Conservation (phyloP, 192 early-diverging fungal genomes). For the Phlyctochytrium planicorne region DNA sequence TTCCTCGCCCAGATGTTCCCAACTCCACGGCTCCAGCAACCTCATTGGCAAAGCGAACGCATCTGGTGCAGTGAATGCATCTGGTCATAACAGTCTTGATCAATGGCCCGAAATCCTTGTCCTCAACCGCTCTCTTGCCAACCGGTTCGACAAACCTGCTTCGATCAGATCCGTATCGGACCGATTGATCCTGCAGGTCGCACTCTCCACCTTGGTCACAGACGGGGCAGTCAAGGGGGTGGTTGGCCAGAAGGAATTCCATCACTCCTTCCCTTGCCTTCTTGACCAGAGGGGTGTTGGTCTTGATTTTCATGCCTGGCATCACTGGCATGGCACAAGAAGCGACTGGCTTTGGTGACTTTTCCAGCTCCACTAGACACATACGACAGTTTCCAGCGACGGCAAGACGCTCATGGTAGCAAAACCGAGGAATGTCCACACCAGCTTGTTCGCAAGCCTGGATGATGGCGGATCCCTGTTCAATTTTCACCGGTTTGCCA, state of each 20-base stretch:
- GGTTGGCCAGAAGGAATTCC: conserved; percentile 92
- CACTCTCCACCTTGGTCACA: conserved; percentile 99
- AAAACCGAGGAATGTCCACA: conserved; percentile 80
- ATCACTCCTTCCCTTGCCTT: conserved; percentile 82
- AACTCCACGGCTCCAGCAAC: conserved; percentile 94
- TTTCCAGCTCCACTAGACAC: conserved; percentile 98
- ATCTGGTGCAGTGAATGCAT: conserved; percentile 99
- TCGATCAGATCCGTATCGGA: conserved; percentile 94
- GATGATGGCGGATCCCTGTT: conserved; percentile 91
- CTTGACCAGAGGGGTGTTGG: conserved; percentile 89
- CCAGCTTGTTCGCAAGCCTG: conserved; percentile 97
- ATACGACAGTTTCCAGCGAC: conserved; percentile 99
- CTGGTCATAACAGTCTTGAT: conserved; percentile 96
- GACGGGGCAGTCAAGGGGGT: conserved; percentile 97
- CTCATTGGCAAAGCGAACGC: conserved; percentile 97
- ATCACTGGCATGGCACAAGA: conserved; percentile 97
- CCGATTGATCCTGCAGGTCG: conserved; percentile 96
- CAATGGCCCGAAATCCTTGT: conserved; percentile 96
- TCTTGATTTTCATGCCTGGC: conserved; percentile 97
- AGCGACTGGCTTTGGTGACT: conserved; percentile 91
- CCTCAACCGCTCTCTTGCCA: conserved; percentile 94
- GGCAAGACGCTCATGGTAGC: conserved; percentile 87
- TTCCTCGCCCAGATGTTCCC: conserved; percentile 93
- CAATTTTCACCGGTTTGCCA: conserved; percentile 82
- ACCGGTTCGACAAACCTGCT: conserved; percentile 79